Percentiles rank a stretch among this genome's conserved stretches.
Evolutionary conservation across 768 basidiomycete genomes (phyloP).

Genomic region (Rubroboletus pulcherrimus): DNA sequence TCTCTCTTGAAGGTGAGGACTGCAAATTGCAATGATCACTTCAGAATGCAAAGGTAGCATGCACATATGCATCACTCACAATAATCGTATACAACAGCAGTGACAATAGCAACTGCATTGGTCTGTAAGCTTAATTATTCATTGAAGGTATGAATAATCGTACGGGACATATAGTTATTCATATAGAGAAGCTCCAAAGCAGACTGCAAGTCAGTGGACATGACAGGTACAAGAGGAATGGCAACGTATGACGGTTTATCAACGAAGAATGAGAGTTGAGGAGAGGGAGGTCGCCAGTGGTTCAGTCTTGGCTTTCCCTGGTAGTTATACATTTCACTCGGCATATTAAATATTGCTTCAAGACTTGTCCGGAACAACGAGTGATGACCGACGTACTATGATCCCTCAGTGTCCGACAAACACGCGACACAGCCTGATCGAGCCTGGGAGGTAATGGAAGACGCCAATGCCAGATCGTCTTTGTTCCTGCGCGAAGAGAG

Average conservation of each 20-base stretch:
- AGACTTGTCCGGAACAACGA: neutral
- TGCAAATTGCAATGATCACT: neutral
- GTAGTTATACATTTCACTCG: too few species aligned
- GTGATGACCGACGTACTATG: too few species aligned
- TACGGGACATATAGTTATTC: neutral
- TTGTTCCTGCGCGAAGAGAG: too few species aligned
- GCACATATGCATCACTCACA: neutral
- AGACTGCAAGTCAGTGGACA: neutral
- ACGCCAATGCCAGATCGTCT: too few species aligned
- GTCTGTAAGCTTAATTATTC: neutral
- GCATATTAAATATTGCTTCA: neutral
- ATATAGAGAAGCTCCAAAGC: neutral
- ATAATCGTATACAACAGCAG: conserved; percentile 4
- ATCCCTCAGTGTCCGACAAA: too few species aligned
- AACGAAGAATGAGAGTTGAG: neutral
- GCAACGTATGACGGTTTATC: neutral
- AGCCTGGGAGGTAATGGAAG: too few species aligned
- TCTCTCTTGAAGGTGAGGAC: conserved; percentile 3
- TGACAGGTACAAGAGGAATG: neutral
- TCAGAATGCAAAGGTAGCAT: too few species aligned
- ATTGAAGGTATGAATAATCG: neutral
- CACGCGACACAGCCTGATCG: too few species aligned
- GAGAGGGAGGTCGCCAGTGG: neutral
- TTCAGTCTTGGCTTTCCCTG: neutral
- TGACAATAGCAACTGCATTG: neutral